Conservation (phyloP, 306 rosid species). For the Castanospermum australe region DNA sequence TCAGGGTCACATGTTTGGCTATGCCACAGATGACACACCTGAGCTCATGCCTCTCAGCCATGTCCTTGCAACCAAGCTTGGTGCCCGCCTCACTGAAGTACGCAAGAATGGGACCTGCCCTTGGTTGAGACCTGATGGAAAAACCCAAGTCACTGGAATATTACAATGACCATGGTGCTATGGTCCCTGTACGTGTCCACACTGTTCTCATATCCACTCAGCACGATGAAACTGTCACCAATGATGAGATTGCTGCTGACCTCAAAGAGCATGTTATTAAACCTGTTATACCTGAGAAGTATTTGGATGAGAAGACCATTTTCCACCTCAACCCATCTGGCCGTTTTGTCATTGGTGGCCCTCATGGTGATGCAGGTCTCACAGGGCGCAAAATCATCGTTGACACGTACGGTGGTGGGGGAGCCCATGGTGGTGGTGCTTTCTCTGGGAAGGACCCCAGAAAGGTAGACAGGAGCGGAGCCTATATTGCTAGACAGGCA, state of each 20-base stretch:
- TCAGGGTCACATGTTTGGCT: conserved; percentile 66
- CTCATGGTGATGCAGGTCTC: conserved; percentile 61
- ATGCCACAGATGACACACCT: conserved; percentile 62
- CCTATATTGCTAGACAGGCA: conserved; percentile 60
- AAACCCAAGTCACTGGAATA: conserved; percentile 61
- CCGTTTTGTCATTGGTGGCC: conserved; percentile 61
- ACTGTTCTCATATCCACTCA: conserved; percentile 58
- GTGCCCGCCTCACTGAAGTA: conserved; percentile 51
- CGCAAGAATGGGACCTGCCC: conserved; percentile 53
- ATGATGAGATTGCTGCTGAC: conserved; percentile 59
- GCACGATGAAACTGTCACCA: conserved; percentile 60
- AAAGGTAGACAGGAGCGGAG: conserved; percentile 61
- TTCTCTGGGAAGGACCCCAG: conserved; percentile 61
- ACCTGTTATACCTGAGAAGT: conserved; percentile 51
- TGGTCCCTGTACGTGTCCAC: conserved; percentile 57
- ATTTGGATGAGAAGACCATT: conserved; percentile 56
- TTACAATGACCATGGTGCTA: conserved; percentile 50
- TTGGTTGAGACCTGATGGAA: conserved; percentile 65
- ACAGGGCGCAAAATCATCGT: conserved; percentile 55
- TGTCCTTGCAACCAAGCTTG: conserved; percentile 58
- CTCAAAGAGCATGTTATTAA: conserved; percentile 54
- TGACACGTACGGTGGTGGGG: conserved; percentile 64
- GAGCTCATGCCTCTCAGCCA: conserved; percentile 66
- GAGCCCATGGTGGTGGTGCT: conserved; percentile 66
- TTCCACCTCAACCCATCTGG: conserved; percentile 62